A percentile compares a stretch with the other conserved stretches of the same genome.
Conservation (phyloP, 345 rosid species). For the Pugionium dolabratum region DNA sequence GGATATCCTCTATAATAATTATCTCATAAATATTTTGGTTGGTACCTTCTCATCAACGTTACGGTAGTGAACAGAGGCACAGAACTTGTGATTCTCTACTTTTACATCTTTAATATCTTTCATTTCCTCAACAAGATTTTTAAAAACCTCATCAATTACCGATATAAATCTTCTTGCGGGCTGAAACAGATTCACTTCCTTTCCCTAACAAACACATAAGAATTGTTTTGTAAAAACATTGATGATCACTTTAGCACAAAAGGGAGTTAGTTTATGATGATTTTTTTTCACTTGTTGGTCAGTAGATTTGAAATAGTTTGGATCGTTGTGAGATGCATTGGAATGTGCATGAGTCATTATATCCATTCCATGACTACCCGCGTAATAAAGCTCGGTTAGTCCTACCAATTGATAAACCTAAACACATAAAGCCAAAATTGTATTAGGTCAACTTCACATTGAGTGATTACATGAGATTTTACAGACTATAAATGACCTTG, state of each 20-base stretch:
- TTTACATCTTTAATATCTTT: conserved; percentile 71
- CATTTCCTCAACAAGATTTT: conserved; percentile 75
- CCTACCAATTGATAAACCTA: conserved; percentile 89
- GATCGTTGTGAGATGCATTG: conserved; percentile 42
- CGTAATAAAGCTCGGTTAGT: conserved; percentile 87
- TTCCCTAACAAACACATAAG: conserved; percentile 48
- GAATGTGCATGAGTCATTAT: conserved; percentile 51
- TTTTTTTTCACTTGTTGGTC: conserved; percentile 54
- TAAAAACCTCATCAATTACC: conserved; percentile 84
- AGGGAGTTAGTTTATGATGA: background rate
- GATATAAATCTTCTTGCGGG: conserved; percentile 89
- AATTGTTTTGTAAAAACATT: background rate
- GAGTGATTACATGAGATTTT: background rate
- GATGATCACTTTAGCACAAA: background rate
- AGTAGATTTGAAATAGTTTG: conserved; percentile 53
- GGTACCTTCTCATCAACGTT: conserved; percentile 90
- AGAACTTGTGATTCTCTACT: conserved; percentile 94
- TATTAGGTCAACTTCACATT: background rate
- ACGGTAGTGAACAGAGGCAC: conserved; percentile 91
- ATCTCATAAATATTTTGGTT: background rate
- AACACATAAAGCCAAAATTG: background rate
- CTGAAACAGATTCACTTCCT: conserved; percentile 82
- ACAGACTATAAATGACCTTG: conserved; percentile 49
- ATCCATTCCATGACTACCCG: conserved; percentile 99
- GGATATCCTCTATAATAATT: too few relatives aligned